phyloP scores from a whole-genome alignment of 2,329 filamentous ascomycete genomes.

The Leptodontidium sp. region DNA sequence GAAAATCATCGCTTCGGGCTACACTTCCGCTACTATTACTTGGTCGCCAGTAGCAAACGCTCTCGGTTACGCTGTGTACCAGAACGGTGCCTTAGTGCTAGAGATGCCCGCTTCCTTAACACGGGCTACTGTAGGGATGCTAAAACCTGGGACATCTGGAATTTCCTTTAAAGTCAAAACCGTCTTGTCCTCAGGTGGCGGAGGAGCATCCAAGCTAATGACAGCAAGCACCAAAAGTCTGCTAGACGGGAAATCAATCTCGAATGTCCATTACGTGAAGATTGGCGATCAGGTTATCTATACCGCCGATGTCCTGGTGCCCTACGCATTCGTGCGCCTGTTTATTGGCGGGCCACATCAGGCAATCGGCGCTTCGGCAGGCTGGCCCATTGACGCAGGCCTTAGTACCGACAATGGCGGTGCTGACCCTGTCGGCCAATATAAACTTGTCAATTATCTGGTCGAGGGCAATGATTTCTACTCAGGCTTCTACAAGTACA shows the following conservation, averaged over 20 bases:
- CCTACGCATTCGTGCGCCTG: slow-evolving; percentile 13
- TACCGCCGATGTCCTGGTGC: slow-evolving; percentile 20
- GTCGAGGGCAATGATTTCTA: slow-evolving; percentile 1
- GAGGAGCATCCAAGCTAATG: neutral
- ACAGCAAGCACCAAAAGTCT: slow-evolving; percentile 9
- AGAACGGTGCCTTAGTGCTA: slow-evolving; percentile 2
- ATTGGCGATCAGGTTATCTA: neutral
- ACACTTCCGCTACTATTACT: neutral
- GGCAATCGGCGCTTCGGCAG: neutral
- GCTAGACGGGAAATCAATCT: neutral
- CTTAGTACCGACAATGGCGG: neutral
- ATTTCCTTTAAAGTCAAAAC: slow-evolving; percentile 13
- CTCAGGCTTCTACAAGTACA: neutral
- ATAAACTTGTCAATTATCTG: neutral
- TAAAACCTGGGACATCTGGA: neutral
- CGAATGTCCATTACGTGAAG: neutral
- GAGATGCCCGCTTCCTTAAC: slow-evolving; percentile 14
- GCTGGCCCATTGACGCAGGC: slow-evolving; percentile 7
- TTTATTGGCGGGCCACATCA: slow-evolving; percentile 11
- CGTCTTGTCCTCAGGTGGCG: neutral
- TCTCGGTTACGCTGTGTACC: slow-evolving; percentile 3
- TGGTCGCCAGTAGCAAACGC: slow-evolving; percentile 3
- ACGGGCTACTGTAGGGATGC: slow-evolving; percentile 2
- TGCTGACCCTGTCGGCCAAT: neutral
- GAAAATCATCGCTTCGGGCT: neutral